phyloP scores from a whole-genome alignment of 768 basidiomycete genomes.

The Suillus luteus region DNA sequence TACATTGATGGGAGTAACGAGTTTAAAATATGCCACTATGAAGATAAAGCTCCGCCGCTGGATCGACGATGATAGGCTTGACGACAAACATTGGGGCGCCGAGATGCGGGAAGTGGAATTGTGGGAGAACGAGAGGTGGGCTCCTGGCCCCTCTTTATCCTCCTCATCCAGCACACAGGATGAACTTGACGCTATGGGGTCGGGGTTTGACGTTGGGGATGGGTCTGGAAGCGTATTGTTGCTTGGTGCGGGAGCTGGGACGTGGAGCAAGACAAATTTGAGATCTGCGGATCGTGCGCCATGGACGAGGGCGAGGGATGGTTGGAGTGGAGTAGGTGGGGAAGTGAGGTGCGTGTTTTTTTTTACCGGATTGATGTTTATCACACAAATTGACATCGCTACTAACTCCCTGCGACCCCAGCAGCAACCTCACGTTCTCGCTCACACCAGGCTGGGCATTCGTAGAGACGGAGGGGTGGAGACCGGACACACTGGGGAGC shows the following conservation, averaged over 20 bases:
- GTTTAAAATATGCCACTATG: constrained; percentile 15
- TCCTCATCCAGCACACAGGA: not conserved
- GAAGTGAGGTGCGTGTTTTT: constrained; percentile 58
- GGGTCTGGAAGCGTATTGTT: constrained; percentile 1
- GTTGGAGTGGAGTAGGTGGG: constrained; percentile 63
- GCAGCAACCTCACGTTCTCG: constrained; percentile 80
- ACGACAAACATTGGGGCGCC: constrained; percentile 63
- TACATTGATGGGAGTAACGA: not conserved
- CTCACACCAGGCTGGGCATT: constrained; percentile 77
- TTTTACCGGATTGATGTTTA: not conserved
- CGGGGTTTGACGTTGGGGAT: not conserved
- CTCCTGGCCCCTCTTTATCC: constrained; percentile 17
- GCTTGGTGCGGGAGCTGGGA: constrained; percentile 15
- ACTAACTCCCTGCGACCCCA: constrained; percentile 31
- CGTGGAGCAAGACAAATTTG: constrained; percentile 42
- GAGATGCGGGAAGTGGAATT: constrained; percentile 71
- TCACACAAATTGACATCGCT: not conserved
- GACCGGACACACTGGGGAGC: constrained; percentile 56
- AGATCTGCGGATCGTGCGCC: constrained; percentile 49
- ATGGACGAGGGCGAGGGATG: constrained; percentile 76
- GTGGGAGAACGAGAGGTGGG: constrained; percentile 80
- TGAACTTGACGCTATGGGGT: constrained; percentile 11
- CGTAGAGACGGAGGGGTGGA: constrained; percentile 78
- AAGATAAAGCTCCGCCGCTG: constrained; percentile 30
- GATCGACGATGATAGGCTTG: constrained; percentile 66